phyloP scores from a whole-genome alignment of 2,329 filamentous ascomycete species.

The Colletotrichum sidae region DNA sequence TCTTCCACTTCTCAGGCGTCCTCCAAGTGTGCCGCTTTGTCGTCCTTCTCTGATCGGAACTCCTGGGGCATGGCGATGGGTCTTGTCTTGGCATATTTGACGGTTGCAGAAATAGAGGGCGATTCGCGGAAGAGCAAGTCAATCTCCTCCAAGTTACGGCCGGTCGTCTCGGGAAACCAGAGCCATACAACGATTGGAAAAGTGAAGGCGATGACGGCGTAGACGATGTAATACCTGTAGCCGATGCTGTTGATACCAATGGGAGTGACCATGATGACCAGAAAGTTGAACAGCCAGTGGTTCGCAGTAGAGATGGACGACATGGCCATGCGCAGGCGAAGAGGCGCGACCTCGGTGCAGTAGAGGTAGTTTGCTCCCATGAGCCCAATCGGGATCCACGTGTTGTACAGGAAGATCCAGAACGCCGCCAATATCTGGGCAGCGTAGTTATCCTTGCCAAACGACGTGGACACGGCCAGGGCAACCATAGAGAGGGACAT shows the following conservation, averaged over 20 bases:
- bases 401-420: conserved; percentile 70
- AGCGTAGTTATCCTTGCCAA: conserved; percentile 55
- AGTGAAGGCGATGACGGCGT: conserved; percentile 56
- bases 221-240: conserved; percentile 64
- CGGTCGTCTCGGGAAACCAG: conserved; percentile 61
- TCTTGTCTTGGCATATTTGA: conserved; percentile 49
- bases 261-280: conserved; percentile 56
- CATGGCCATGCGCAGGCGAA: conserved; percentile 64
- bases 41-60: conserved; percentile 40
- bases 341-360: conserved; percentile 67
- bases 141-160: conserved; percentile 59
- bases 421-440: conserved; percentile 64
- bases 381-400: conserved; percentile 70
- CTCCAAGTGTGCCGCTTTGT: conserved; percentile 26
- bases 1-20: conserved; percentile 6
- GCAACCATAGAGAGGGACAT: conserved; percentile 67
- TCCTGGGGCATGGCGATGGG: conserved; percentile 47
- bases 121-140: conserved; percentile 56
- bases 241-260: conserved; percentile 62
- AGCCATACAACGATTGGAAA: conserved; percentile 58
- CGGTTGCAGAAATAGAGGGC: conserved; percentile 48
- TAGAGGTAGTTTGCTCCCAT: conserved; percentile 71
- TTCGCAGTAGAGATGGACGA: conserved; percentile 66
- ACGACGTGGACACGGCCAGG: conserved; percentile 63
- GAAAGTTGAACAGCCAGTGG: conserved; percentile 63